Percentiles rank a stretch among this genome's conserved stretches.
Conservation (phyloP, 148 eudicot species). For the Rhododendron vialii region DNA sequence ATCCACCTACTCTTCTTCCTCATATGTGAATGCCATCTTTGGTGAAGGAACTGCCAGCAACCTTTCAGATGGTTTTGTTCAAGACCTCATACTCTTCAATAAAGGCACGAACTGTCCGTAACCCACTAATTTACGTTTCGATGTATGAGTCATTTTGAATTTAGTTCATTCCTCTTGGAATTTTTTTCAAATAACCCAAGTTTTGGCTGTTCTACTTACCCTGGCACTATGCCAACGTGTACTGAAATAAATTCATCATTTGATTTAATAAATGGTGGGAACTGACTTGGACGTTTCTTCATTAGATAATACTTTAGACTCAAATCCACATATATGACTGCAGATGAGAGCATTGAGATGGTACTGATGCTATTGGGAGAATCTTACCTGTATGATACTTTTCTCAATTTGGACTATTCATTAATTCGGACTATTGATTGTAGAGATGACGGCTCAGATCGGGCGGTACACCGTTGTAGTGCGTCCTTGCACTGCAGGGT, state of each 20-base stretch:
- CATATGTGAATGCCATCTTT: constrained; percentile 24
- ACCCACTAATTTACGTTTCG: not conserved
- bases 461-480: not conserved
- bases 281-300: not conserved
- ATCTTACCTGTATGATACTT: too few species aligned
- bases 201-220: constrained; percentile 3
- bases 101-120: not conserved
- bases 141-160: not conserved
- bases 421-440: not conserved
- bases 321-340: not conserved
- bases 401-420: not conserved
- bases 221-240: not conserved
- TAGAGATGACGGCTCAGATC: too few species aligned
- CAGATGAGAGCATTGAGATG: too few species aligned
- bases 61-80: not conserved
- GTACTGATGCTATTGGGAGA: too few species aligned
- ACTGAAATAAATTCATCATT: not conserved
- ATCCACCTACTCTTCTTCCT: constrained; percentile 62
- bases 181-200: not conserved
- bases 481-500: too few species aligned
- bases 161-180: not conserved
- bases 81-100: not conserved
- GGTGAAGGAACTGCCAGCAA: not conserved
- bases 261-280: not conserved
- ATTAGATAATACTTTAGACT: not conserved